Conservation (phyloP, 116 monocot genomes). For the Trichopus zeylanicus region DNA sequence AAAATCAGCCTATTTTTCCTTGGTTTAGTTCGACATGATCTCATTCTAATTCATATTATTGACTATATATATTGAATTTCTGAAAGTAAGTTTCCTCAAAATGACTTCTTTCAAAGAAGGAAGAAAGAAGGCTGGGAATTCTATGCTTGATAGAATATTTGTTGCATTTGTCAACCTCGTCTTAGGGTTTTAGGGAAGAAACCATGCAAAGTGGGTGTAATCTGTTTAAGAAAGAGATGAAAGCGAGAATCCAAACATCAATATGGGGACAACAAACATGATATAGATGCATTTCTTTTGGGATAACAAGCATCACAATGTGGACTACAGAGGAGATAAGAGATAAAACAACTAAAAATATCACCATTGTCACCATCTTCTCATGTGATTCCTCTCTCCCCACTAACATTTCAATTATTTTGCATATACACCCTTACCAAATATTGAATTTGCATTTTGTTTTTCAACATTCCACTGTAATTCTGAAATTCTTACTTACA, state of each 20-base stretch:
- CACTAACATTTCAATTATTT: too few species aligned
- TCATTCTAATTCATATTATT: too few species aligned
- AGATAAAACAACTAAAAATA: conserved; percentile 16
- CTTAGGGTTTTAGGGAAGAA: conserved; percentile 26
- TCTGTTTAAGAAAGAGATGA: conserved; percentile 27
- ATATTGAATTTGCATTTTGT: too few species aligned
- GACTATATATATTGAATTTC: too few species aligned
- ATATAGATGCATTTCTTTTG: conserved; percentile 19
- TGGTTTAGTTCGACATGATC: background rate
- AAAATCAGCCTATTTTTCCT: too few species aligned
- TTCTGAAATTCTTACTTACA: too few species aligned
- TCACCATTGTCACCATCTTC: conserved; percentile 5
- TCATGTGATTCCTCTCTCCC: background rate
- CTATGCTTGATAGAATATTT: background rate
- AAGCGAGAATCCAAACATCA: conserved; percentile 6
- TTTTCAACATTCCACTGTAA: too few species aligned
- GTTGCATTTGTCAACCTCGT: conserved; percentile 23
- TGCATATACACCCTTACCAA: too few species aligned
- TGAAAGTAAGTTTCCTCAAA: background rate
- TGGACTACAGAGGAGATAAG: conserved; percentile 24
- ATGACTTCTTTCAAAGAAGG: background rate
- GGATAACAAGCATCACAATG: conserved; percentile 34
- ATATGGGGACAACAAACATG: conserved; percentile 17
- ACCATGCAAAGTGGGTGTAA: conserved; percentile 26
- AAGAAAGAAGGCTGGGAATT: conserved; percentile 1